These are phyloP conservation scores for Ceratocystis harringtonii DNA, from an alignment of 2,329 filamentous ascomycete species.

Conservation along the genomic window DNA sequence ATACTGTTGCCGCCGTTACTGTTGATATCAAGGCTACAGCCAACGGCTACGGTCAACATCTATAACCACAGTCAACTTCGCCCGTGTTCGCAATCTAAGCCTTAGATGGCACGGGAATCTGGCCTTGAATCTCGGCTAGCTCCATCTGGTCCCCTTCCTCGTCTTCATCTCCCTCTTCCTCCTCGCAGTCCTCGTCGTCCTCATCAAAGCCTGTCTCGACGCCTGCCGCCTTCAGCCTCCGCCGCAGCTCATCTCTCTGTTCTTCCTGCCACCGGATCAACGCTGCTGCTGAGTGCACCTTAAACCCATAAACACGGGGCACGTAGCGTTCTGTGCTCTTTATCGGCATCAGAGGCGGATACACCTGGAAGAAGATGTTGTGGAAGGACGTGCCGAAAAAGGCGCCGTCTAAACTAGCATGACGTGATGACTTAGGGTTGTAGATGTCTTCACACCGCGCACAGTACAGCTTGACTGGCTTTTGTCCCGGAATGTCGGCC, in stretches of 20 bases:
- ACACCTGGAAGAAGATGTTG: conserved; percentile 98
- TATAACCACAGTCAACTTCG: background rate
- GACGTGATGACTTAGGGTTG: conserved; percentile 93
- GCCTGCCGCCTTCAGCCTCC: conserved; percentile 52
- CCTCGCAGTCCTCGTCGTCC: conserved; percentile 36
- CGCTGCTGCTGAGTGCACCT: conserved; percentile 78
- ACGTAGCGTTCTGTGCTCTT: conserved; percentile 80
- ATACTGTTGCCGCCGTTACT: background rate
- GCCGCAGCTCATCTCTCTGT: conserved; percentile 68
- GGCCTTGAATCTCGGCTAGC: conserved; percentile 4
- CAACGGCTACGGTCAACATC: background rate
- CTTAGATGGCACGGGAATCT: conserved; percentile 5
- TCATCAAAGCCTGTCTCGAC: conserved; percentile 67
- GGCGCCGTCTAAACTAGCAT: conserved; percentile 88
- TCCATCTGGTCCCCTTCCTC: conserved; percentile 33
- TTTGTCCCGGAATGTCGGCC: conserved; percentile 72
- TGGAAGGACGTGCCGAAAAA: conserved; percentile 98
- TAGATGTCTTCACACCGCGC: conserved; percentile 95
- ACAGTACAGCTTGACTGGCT: conserved; percentile 94
- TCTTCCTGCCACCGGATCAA: conserved; percentile 82
- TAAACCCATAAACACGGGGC: conserved; percentile 86
- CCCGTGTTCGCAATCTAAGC: background rate
- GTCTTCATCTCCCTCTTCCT: conserved; percentile 49
- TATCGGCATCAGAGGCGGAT: conserved; percentile 71
- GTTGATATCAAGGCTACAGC: background rate